Percentiles rank a stretch among this genome's conserved stretches.
Conservation (phyloP, 768 basidiomycete genomes). For the Pisolithus marmoratus region DNA sequence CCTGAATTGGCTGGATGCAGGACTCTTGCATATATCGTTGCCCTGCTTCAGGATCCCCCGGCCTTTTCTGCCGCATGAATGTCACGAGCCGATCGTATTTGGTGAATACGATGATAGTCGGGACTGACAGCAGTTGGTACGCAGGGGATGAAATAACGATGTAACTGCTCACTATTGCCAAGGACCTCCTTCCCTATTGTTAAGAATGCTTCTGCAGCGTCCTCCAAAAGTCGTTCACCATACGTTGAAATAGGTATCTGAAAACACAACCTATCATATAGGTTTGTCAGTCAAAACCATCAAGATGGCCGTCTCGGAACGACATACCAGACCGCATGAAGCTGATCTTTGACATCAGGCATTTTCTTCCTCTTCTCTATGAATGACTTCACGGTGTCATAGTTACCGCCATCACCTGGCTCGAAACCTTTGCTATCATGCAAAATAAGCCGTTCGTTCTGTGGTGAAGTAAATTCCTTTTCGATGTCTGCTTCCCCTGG, state of each 20-base stretch:
- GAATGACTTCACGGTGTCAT: no score
- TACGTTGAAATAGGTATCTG: background rate
- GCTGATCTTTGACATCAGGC: no score
- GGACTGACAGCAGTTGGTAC: background rate
- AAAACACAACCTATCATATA: background rate
- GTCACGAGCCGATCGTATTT: no score
- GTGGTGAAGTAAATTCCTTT: no score
- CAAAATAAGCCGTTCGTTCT: slow-evolving; percentile 7
- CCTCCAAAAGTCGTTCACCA: background rate
- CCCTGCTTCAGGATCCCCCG: background rate
- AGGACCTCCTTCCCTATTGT: background rate
- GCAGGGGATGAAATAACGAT: background rate
- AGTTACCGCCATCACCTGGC: slow-evolving; percentile 2
- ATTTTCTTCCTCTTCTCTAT: no score
- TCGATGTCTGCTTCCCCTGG: background rate
- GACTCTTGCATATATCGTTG: background rate
- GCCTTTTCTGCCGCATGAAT: background rate
- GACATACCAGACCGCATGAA: no score
- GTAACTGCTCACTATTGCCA: background rate
- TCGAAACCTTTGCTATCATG: slow-evolving; percentile 15
- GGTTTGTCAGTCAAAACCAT: background rate
- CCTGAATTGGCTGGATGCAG: background rate
- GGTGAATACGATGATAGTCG: slow-evolving; percentile 1
- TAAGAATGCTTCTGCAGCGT: background rate
- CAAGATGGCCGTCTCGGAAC: no score